Conservation (phyloP, 371 early-diverging fungal genomes). For the Rhizopus stolonifer region DNA sequence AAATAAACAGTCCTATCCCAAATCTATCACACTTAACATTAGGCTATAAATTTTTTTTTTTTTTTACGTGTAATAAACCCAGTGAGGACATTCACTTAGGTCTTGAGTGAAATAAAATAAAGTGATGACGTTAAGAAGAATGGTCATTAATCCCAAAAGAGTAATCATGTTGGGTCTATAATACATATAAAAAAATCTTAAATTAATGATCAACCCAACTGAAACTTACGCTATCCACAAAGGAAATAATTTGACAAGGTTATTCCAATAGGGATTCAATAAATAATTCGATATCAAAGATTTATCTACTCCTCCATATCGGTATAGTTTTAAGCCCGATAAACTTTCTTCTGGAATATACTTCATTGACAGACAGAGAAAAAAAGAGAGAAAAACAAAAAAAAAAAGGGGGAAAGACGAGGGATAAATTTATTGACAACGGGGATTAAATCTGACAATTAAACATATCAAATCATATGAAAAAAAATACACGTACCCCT, state of each 20-base stretch:
- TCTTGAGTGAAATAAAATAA: constrained; percentile 75
- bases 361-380: constrained; percentile 14
- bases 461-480: too few relatives aligned
- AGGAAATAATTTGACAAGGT: constrained; percentile 86
- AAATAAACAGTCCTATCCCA: constrained; percentile 87
- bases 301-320: constrained; percentile 85
- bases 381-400: neutral
- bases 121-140: constrained; percentile 71
- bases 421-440: too few relatives aligned
- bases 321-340: constrained; percentile 73
- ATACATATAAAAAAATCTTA: too few relatives aligned
- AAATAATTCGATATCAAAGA: constrained; percentile 89
- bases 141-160: constrained; percentile 86
- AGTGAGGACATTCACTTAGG: constrained; percentile 79
- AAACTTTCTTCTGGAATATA: constrained; percentile 40
- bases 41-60: too few relatives aligned
- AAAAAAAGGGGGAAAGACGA: neutral
- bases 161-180: constrained; percentile 97
- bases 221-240: constrained; percentile 81
- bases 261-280: constrained; percentile 89
- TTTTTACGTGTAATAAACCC: constrained; percentile 77
- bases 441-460: too few relatives aligned
- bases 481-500: too few relatives aligned
- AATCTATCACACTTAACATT: constrained; percentile 54
- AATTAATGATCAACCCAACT: too few relatives aligned